Conservation (phyloP, 169 alveolate species). For the Plasmodium yoelii region DNA sequence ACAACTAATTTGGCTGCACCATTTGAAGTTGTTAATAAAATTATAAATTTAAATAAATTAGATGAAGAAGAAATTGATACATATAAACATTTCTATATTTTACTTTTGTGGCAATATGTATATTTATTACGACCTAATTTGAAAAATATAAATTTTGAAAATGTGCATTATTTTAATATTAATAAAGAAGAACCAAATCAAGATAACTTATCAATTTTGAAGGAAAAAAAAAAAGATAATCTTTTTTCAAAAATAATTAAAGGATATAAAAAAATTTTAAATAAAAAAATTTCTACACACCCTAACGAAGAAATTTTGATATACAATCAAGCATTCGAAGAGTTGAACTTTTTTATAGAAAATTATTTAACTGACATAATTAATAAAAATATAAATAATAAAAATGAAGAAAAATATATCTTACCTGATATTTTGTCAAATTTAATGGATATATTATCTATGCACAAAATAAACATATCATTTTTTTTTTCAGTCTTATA, state of each 20-base stretch:
- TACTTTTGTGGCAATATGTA: slow-evolving; percentile 34
- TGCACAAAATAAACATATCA: slow-evolving; percentile 17
- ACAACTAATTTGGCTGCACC: too few relatives aligned
- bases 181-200: not conserved
- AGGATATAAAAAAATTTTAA: slow-evolving; percentile 28
- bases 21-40: too few relatives aligned
- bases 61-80: not conserved
- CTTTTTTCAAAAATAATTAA: not conserved
- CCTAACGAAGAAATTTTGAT: slow-evolving; percentile 8
- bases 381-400: not conserved
- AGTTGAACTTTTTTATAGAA: slow-evolving; percentile 13
- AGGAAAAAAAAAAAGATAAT: not conserved
- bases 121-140: slow-evolving; percentile 22
- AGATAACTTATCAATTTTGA: not conserved
- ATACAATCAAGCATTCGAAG: slow-evolving; percentile 34
- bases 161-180: slow-evolving; percentile 4
- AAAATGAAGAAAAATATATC: not conserved
- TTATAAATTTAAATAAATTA: not conserved
- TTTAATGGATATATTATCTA: slow-evolving; percentile 11
- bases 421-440: not conserved
- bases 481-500: slow-evolving; percentile 24
- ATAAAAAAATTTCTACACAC: not conserved
- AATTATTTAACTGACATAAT: slow-evolving; percentile 15
- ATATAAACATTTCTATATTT: slow-evolving; percentile 1
- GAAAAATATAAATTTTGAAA: slow-evolving; percentile 8